phyloP scores from a whole-genome alignment of 2,329 filamentous ascomycete genomes.

The Calcarisporium arbuscula region DNA sequence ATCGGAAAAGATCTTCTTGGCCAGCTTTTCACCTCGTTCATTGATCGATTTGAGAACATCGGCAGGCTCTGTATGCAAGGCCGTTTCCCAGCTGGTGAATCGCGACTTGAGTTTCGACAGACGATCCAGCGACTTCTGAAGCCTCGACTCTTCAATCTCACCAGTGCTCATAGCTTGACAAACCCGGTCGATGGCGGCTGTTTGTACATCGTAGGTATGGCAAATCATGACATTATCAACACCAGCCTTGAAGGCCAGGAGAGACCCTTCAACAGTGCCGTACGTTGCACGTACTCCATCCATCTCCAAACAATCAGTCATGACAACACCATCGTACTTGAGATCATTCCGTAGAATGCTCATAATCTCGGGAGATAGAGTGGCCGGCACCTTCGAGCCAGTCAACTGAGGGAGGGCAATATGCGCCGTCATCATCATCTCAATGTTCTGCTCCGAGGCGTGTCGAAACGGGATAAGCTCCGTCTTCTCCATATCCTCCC shows the following conservation, averaged over 20 bases:
- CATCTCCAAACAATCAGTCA: conserved; percentile 22
- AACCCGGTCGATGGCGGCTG: conserved; percentile 17
- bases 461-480: conserved; percentile 17
- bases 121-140: conserved; percentile 14
- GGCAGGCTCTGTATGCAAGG: conserved; percentile 7
- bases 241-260: conserved; percentile 18
- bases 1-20: conserved; percentile 12
- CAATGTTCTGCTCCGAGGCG: conserved; percentile 14
- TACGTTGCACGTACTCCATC: conserved; percentile 18
- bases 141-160: conserved; percentile 9
- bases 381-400: conserved; percentile 14
- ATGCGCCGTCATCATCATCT: conserved; percentile 22
- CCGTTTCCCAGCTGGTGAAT: conserved; percentile 17
- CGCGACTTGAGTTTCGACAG: conserved; percentile 13
- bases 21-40: conserved; percentile 10
- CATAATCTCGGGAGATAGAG: conserved; percentile 16
- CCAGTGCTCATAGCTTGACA: conserved; percentile 13
- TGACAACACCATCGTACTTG: conserved; percentile 15
- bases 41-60: conserved; percentile 11
- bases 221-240: conserved; percentile 22
- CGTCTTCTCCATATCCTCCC: conserved; percentile 12
- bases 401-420: conserved; percentile 17
- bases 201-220: conserved; percentile 18
- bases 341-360: conserved; percentile 16
- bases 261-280: conserved; percentile 16